Evolutionary conservation across 306 rosid species (phyloP).

Genomic region (Prunus salicina): DNA sequence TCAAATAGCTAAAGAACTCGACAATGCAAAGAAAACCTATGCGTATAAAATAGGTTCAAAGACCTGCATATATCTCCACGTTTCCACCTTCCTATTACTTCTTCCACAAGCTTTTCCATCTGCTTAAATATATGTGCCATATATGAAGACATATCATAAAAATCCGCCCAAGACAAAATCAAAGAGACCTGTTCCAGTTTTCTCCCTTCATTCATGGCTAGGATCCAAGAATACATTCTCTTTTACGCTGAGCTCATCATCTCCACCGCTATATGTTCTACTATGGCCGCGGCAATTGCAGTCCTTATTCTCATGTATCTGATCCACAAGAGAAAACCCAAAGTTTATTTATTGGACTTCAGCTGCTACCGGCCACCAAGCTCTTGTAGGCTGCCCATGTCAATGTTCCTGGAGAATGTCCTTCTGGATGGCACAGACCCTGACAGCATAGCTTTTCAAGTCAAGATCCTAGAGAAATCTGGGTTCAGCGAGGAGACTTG

Average conservation of each 20-base stretch:
- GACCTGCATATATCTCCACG: background rate
- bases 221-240: background rate
- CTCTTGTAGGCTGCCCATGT: conserved; percentile 35
- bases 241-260: background rate
- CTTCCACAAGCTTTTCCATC: background rate
- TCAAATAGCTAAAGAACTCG: background rate
- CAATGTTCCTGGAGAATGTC: conserved; percentile 42
- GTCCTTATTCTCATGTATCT: background rate
- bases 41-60: too few species aligned
- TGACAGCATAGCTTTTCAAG: conserved; percentile 40
- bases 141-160: background rate
- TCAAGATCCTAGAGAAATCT: conserved; percentile 51
- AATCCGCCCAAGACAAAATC: background rate
- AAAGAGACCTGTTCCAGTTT: too few species aligned
- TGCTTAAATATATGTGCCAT: background rate
- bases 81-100: background rate
- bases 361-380: conserved; percentile 41
- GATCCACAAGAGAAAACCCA: conserved; percentile 7
- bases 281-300: background rate
- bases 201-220: background rate
- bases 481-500: conserved; percentile 59
- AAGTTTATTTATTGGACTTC: conserved; percentile 43
- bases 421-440: conserved; percentile 32
- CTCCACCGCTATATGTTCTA: background rate
- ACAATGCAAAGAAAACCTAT: background rate